Percentiles rank a stretch among this genome's conserved stretches.
phyloP scores from a whole-genome alignment of 78 protist species.

The Emiliania huxleyi region DNA sequence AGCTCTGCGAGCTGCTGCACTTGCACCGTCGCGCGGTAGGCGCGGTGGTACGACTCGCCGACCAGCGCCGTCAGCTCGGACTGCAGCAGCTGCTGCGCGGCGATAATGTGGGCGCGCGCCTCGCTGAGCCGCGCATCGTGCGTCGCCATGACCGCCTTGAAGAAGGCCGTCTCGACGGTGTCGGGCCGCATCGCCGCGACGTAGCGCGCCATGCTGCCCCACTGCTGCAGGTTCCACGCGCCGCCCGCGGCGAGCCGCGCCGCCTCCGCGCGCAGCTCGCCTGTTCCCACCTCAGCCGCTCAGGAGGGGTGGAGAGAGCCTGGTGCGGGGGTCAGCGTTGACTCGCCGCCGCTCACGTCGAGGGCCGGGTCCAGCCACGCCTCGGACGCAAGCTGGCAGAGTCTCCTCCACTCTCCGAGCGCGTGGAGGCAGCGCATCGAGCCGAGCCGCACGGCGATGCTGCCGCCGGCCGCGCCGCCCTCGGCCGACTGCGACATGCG shows the following conservation, averaged over 20 bases:
- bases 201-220: slow-evolving; percentile 74
- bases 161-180: slow-evolving; percentile 49
- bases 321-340: not conserved
- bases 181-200: slow-evolving; percentile 55
- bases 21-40: slow-evolving; percentile 50
- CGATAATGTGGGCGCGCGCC: slow-evolving; percentile 68
- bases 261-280: slow-evolving; percentile 7
- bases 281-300: not conserved
- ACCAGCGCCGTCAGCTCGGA: slow-evolving; percentile 86
- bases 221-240: slow-evolving; percentile 78
- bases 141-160: slow-evolving; percentile 67
- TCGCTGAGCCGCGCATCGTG: slow-evolving; percentile 49
- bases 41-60: slow-evolving; percentile 82
- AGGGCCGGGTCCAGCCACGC: slow-evolving; percentile 42
- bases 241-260: slow-evolving; percentile 91
- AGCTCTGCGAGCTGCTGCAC: slow-evolving; percentile 81
- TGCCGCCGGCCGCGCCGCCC: not conserved
- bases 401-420: slow-evolving; percentile 88
- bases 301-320: not conserved
- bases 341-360: not conserved
- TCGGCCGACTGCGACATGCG: no score
- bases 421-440: slow-evolving; percentile 89
- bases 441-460: slow-evolving; percentile 63
- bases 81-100: slow-evolving; percentile 76
- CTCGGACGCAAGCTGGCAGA: slow-evolving; percentile 53